Evolutionary conservation across 345 rosid genomes (phyloP), one percentile per base, ranked within the genome.

Genomic region (Eutrema japonicum): DNA sequence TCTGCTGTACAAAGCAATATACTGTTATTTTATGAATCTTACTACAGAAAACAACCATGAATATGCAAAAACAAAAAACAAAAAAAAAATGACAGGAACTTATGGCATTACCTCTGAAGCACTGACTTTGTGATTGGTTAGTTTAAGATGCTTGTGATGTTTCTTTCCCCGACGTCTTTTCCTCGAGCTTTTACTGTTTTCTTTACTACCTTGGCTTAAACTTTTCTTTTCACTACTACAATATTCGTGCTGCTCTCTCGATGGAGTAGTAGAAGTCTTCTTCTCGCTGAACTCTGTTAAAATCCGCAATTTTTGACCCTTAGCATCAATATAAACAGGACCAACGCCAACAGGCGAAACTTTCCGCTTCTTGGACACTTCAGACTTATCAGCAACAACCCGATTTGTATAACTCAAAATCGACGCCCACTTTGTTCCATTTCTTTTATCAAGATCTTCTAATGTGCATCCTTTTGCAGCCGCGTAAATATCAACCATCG

Each of bases 371-470:
- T 82, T 84, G 41, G 61, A 77, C 51, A 69, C 79, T 81, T 77
- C 67, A 65, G 78, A 52, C 45, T 70, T 63, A 70, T 66, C 86
- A 54, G 77, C 49, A 74, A 38, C 70, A 69, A 69, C 88, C 40
- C 70, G 79, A 32, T 74, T 46, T 8, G 85, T 83, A 76, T 79
- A 69, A 76, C 75, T 84, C 54, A 87, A 67, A 60, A 72, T 48
- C 5, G 77, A 65, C 0, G 8, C 73, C 81, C 73, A 71, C 45
- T 48, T 52, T 0, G 88, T 87, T 35, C 99, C 97, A 76, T 91
- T 91, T 82, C 96, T 87, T 71, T 79, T 75, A 56, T 95, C 96
- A 76, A 90, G 99, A 80, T 92, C 99, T 77, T 90, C 99, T 47
- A 95, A 73, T 0, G 99, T 92, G 83, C 94, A 84, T 8, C 22